Base-by-base conservation (phyloP, 2,329 filamentous ascomycete species). In the Daldinia eschscholtzii region DNA sequence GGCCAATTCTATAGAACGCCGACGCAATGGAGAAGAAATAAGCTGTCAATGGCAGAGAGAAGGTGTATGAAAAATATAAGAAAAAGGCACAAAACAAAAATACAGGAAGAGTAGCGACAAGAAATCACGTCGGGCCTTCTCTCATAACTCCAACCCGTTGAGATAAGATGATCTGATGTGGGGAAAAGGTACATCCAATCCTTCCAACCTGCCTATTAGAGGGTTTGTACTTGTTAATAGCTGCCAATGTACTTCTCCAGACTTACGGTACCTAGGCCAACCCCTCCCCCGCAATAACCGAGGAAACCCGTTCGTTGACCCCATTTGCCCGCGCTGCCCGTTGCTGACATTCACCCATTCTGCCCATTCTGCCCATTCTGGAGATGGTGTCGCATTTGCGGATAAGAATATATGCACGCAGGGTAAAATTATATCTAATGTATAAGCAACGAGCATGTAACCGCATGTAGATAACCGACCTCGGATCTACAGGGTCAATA, bases 241-340 rank as follows among this genome's bases (percentile, higher is more conserved):
- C 28, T 56, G 6, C 33, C 28, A 13, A 13, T 39, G 33, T 18
- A 55, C 20, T 55, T 55, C 52, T 55, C 52, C 33, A 55, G 52
- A 55, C 42, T 7, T 37, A 33, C 7, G 44, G 33, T 12, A 23
- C 20, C 20, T 23, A 57, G 18, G 52, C 18, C 35, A 61, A 58
- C 59, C 53, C 33, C 57, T 73, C 56, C 74, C 76, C 76, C 76
- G 74, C 76, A 74, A 74, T 76, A 77, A 76, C 76, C 76, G 76
- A 78, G 74, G 76, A 70, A 77, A 77, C 68, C 74, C 75, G 75
- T 39, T 2, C 10, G 2, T 57, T 18, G 18, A 33, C 56, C 60
- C 64, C 60, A 30, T 65, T 64, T 58, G 67, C 39, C 64, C 67
- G 23, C 42, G 23, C 42, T 61, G 67, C 39, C 64, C 67, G 30